Percentiles rank a stretch among this genome's conserved stretches.
Conservation (phyloP, 305 asterid species). For the Ajuga reptans region DNA sequence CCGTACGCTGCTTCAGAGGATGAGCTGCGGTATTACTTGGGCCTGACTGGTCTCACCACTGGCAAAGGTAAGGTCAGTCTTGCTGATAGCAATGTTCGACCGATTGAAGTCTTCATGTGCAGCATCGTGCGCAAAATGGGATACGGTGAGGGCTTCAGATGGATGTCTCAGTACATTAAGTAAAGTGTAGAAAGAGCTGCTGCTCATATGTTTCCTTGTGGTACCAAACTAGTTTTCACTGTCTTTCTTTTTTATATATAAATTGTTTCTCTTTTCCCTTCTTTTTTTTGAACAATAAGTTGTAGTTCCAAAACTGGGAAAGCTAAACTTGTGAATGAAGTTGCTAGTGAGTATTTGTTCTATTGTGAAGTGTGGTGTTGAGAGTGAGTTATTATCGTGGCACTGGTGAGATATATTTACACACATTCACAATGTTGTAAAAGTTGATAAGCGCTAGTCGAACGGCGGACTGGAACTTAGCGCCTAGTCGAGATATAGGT, state of each 20-base stretch:
- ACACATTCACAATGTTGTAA: too few relatives aligned
- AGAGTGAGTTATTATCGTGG: too few relatives aligned
- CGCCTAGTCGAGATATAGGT: too few relatives aligned
- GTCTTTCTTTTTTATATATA: too few relatives aligned
- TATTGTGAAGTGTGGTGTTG: background rate
- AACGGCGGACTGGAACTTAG: too few relatives aligned
- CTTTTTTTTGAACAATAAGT: background rate
- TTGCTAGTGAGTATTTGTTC: background rate
- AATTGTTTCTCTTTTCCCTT: too few relatives aligned
- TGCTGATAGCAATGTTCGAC: slow-evolving; percentile 25
- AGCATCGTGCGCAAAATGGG: slow-evolving; percentile 56
- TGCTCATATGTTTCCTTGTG: background rate
- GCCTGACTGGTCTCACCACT: slow-evolving; percentile 37
- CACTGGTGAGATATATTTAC: too few relatives aligned
- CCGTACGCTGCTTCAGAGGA: slow-evolving; percentile 43
- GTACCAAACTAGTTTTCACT: too few relatives aligned
- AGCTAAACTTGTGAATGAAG: background rate
- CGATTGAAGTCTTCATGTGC: slow-evolving; percentile 49
- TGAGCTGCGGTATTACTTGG: slow-evolving; percentile 36
- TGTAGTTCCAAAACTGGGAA: background rate
- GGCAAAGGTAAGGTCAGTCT: slow-evolving; percentile 36
- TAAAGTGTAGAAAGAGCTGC: slow-evolving; percentile 5
- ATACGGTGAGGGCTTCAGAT: slow-evolving; percentile 48
- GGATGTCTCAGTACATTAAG: slow-evolving; percentile 45
- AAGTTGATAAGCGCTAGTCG: too few relatives aligned